Conservation (phyloP, 1,284 basidiomycete species). For the Volvariella surrecta region DNA sequence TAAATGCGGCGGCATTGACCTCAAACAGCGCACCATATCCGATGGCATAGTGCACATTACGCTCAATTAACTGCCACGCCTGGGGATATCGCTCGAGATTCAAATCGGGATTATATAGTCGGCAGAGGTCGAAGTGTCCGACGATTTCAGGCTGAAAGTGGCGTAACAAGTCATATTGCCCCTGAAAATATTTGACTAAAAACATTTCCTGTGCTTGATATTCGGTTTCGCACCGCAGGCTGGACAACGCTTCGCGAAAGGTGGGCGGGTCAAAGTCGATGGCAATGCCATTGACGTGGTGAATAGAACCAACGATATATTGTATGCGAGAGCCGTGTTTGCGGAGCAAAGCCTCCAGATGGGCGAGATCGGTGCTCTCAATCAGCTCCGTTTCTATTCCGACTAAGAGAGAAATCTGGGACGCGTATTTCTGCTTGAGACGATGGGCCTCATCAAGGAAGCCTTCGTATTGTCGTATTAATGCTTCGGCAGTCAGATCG, state of each 20-base stretch:
- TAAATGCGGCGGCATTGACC: conserved; percentile 85
- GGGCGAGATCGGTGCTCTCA: conserved; percentile 54
- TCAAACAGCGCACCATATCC: conserved; percentile 92
- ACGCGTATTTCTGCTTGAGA: conserved; percentile 52
- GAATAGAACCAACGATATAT: conserved; percentile 90
- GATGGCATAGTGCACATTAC: conserved; percentile 74
- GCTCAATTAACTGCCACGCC: conserved; percentile 59
- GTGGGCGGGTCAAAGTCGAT: conserved; percentile 88
- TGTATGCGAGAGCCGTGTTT: conserved; percentile 52
- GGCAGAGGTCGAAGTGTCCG: conserved; percentile 89
- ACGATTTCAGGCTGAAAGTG: conserved; percentile 82
- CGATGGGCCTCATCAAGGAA: conserved; percentile 75
- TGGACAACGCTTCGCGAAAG: conserved; percentile 52
- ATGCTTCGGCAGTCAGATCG: conserved; percentile 34
- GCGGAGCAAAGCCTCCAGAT: conserved; percentile 42
- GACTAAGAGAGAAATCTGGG: conserved; percentile 72
- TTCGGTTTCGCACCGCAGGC: conserved; percentile 22
- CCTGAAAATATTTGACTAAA: conserved; percentile 74
- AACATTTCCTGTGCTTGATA: conserved; percentile 32
- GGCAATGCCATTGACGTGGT: conserved; percentile 83
- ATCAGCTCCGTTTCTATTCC: conserved; percentile 95
- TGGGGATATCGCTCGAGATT: conserved; percentile 42
- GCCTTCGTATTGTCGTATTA: conserved; percentile 52
- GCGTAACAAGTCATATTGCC: conserved; percentile 64
- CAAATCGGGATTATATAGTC: conserved; percentile 65